Percentiles rank a stretch among this genome's conserved stretches.
phyloP scores from a whole-genome alignment of 2,329 filamentous ascomycete genomes.

The Biscogniauxia sp. region DNA sequence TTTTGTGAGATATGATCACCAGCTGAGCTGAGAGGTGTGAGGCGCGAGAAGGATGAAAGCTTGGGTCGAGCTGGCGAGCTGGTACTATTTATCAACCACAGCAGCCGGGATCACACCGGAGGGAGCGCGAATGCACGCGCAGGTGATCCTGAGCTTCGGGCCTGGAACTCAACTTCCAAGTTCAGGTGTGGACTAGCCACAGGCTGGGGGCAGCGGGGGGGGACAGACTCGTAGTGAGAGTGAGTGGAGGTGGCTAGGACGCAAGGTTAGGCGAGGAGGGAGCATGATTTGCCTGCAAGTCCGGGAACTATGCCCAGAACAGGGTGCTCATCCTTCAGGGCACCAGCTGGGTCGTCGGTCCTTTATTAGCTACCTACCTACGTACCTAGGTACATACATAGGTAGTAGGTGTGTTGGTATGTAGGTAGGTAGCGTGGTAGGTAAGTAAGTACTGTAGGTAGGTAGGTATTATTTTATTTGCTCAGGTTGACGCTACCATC shows the following conservation, averaged over 20 bases:
- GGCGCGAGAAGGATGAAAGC: background rate
- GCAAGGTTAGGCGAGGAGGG: background rate
- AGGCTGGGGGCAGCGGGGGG: too few species aligned
- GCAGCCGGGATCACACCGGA: background rate
- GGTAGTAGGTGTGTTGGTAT: background rate
- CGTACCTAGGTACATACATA: background rate
- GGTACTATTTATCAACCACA: background rate
- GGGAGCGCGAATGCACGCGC: background rate
- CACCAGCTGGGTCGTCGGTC: background rate
- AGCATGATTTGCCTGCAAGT: background rate
- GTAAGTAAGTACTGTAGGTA: too few species aligned
- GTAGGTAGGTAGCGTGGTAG: background rate
- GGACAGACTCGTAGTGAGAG: background rate
- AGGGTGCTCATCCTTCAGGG: background rate
- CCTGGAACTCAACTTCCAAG: background rate
- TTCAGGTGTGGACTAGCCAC: background rate
- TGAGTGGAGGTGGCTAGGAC: background rate
- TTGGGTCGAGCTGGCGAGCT: background rate
- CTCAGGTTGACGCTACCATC: too few species aligned
- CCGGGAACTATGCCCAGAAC: background rate
- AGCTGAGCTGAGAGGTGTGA: background rate
- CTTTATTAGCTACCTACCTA: background rate
- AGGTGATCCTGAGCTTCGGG: conserved; percentile 1
- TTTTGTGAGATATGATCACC: background rate
- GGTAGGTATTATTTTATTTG: too few species aligned